Conservation (phyloP, 306 rosid genomes). For the Aeschynomene evenia region DNA sequence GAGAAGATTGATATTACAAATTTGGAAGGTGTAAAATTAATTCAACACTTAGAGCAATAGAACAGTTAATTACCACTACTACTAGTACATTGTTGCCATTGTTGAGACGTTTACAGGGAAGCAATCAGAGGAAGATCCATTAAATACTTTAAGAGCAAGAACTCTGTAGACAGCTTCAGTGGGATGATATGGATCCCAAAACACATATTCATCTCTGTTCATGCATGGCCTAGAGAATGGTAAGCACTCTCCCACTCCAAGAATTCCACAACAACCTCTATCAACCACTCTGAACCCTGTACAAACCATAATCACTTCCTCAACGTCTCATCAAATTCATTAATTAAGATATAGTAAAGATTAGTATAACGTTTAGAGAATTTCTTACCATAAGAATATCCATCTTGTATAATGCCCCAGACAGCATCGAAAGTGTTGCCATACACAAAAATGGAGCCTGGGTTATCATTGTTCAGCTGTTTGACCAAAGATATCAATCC, state of each 20-base stretch:
- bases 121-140: slow-evolving; percentile 28
- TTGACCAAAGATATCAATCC: slow-evolving; percentile 35
- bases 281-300: slow-evolving; percentile 38
- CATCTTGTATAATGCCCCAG: slow-evolving; percentile 4
- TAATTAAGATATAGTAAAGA: too few relatives aligned
- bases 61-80: too few relatives aligned
- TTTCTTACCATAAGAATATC: slow-evolving; percentile 37
- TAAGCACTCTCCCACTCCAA: slow-evolving; percentile 35
- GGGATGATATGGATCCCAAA: slow-evolving; percentile 51
- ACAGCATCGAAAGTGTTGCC: slow-evolving; percentile 27
- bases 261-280: slow-evolving; percentile 40
- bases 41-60: too few relatives aligned
- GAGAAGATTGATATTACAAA: too few relatives aligned
- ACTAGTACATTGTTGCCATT: slow-evolving; percentile 36
- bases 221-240: slow-evolving; percentile 25
- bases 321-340: too few relatives aligned
- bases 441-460: slow-evolving; percentile 30
- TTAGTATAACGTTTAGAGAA: background rate
- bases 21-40: too few relatives aligned
- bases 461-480: slow-evolving; percentile 24
- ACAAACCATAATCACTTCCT: background rate
- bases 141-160: slow-evolving; percentile 22
- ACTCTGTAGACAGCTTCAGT: slow-evolving; percentile 22
- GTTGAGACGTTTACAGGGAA: slow-evolving; percentile 35
- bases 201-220: slow-evolving; percentile 37